phyloP scores from a whole-genome alignment of 306 rosid species.

The Cercis canadensis region DNA sequence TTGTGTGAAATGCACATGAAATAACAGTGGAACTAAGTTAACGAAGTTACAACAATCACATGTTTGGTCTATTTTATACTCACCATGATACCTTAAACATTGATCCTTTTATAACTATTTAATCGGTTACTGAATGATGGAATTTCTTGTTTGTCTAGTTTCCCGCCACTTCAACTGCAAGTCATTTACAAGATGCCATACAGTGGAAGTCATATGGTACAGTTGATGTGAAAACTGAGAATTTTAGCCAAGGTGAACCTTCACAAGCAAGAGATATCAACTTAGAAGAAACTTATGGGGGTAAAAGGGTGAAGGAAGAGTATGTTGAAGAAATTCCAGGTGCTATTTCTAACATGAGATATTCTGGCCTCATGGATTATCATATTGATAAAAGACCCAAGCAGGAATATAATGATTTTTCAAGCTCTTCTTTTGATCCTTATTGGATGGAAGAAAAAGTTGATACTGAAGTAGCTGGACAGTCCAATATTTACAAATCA shows the following conservation, averaged over 20 bases:
- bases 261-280: constrained; percentile 45
- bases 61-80: constrained; percentile 10
- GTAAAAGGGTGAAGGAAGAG: constrained; percentile 69
- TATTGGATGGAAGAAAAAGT: constrained; percentile 65
- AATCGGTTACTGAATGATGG: constrained; percentile 32
- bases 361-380: constrained; percentile 35
- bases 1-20: constrained; percentile 5
- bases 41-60: neutral
- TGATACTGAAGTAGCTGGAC: constrained; percentile 42
- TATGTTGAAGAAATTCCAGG: constrained; percentile 40
- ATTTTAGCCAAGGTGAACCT: constrained; percentile 37
- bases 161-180: constrained; percentile 32
- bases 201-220: constrained; percentile 37
- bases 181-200: constrained; percentile 44
- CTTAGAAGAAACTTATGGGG: constrained; percentile 46
- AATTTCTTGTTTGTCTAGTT: constrained; percentile 47
- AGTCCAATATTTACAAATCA: constrained; percentile 43
- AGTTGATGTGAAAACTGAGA: constrained; percentile 57
- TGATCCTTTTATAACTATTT: constrained; percentile 3
- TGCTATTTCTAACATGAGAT: constrained; percentile 32
- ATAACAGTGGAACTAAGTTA: constrained; percentile 2
- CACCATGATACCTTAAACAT: too few species aligned
- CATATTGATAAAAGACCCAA: constrained; percentile 67
- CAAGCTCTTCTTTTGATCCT: constrained; percentile 42
- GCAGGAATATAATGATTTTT: constrained; percentile 58